These are phyloP conservation scores for Brassica hybrid DNA, from an alignment of 441 rosid species.

Conservation along the genomic window DNA sequence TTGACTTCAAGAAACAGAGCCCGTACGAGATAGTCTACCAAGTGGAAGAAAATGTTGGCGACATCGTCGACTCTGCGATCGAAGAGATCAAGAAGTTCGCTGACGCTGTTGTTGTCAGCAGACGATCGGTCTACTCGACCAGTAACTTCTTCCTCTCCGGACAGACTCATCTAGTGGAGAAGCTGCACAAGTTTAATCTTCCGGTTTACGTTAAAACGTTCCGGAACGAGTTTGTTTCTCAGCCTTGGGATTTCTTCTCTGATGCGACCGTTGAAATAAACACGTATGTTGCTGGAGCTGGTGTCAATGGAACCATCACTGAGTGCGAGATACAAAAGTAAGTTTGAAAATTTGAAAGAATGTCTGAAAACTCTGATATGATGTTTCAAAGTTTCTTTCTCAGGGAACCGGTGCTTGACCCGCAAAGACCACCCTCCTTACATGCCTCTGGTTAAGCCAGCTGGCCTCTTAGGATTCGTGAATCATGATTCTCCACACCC, in stretches of 20 bases:
- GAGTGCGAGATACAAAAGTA: conserved; percentile 75
- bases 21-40: conserved; percentile 62
- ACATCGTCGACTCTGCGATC: conserved; percentile 49
- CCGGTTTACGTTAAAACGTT: conserved; percentile 66
- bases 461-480: conserved; percentile 50
- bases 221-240: conserved; percentile 79
- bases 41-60: conserved; percentile 59
- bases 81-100: conserved; percentile 66
- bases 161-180: conserved; percentile 50
- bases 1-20: conserved; percentile 52
- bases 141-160: conserved; percentile 42
- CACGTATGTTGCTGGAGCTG: conserved; percentile 42
- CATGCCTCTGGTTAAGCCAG: conserved; percentile 71
- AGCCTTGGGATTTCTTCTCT: conserved; percentile 74
- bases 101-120: conserved; percentile 57
- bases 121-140: conserved; percentile 52
- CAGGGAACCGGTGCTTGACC: conserved; percentile 69
- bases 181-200: conserved; percentile 50
- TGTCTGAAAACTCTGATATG: neutral
- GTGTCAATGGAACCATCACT: conserved; percentile 63
- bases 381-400: conserved; percentile 12
- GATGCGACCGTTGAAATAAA: conserved; percentile 78
- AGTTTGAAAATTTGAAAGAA: conserved; percentile 34
- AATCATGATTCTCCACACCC: too few species aligned
- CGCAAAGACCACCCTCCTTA: conserved; percentile 47